phyloP scores from a whole-genome alignment of 768 basidiomycete genomes.

The Kwoniella sp. region DNA sequence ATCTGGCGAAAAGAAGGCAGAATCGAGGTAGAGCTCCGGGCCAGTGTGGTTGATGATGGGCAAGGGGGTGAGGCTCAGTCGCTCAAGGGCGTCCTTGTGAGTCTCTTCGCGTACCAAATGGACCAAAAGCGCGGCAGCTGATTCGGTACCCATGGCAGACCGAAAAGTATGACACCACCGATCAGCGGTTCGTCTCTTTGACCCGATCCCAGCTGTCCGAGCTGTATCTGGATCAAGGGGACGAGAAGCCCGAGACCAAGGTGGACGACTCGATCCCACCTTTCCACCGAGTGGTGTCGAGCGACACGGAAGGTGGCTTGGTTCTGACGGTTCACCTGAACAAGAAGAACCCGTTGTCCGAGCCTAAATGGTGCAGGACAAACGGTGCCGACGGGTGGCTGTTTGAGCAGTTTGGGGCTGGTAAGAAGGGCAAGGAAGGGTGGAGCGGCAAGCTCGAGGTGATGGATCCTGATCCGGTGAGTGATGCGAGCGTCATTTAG shows the following conservation, averaged over 20 bases:
- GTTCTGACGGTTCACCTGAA: constrained; percentile 61
- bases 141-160: constrained; percentile 25
- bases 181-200: constrained; percentile 45
- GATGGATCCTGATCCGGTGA: constrained; percentile 88
- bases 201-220: constrained; percentile 26
- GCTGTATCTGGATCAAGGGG: constrained; percentile 6
- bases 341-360: constrained; percentile 78
- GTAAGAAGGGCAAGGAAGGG: constrained; percentile 31
- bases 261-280: constrained; percentile 59
- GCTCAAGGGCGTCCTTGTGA: constrained; percentile 46
- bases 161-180: constrained; percentile 44
- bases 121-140: background rate
- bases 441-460: constrained; percentile 94
- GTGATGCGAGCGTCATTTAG: constrained; percentile 44
- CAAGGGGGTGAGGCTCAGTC: constrained; percentile 12
- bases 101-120: constrained; percentile 7
- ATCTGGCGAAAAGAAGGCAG: constrained; percentile 77
- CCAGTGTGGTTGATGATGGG: constrained; percentile 5
- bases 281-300: constrained; percentile 51
- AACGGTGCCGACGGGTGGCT: constrained; percentile 90
- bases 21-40: constrained; percentile 67
- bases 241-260: background rate
- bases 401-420: constrained; percentile 30
- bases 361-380: constrained; percentile 94
- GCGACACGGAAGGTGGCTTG: background rate